Evolutionary conservation across 2,329 filamentous ascomycete species (phyloP), one percentile per base, ranked within the genome.

Genomic region (Penicillium sp.): DNA sequence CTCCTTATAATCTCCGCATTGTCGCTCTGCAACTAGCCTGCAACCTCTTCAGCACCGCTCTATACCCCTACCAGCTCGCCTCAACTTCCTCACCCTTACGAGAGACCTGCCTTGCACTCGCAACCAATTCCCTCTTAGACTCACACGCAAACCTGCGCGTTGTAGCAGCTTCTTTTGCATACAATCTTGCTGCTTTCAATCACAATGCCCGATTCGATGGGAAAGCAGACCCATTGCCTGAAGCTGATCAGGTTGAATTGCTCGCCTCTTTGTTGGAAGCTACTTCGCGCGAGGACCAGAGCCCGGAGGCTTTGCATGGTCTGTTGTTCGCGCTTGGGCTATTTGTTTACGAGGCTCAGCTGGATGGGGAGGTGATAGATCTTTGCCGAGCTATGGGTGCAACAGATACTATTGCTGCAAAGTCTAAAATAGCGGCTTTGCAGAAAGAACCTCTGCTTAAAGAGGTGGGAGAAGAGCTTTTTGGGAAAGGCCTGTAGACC

Each of bases 1-100:
- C 86, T 40, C 90, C 91, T 0, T 97, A 97, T 69, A 87, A 89
- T 4, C 81, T 95, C 1, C 87, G 91, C 14, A 84, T 97, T 2
- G 90, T 96, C 15, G 88, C 91, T 0, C 76, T 96, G 11, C 92
- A 97, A 64, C 82, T 93, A 66, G 83, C 85, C 1, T 96, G 91
- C 75, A 97, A 97, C 66, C 79, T 96, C 33, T 97, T 96, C 76
- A 88, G 86, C 0, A 88, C 88, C 1, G 82, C 85, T 15, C 78
- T 96, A 0, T 95, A 88, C 66, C 79, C 85, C 0, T 80, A 85
- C 2, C 82, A 87, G 58, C 78, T 92, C 8, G 76, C 89, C 6
- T 71, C 57, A 8, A 47, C 75, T 2, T 75, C 82, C 42, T 72
- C 74, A 1, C 50, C 64, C 22, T 73, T 92, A 48, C 82, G 85